Evolutionary conservation across 192 early-diverging fungal species (phyloP).

Genomic region (Entophlyctis luteolus): DNA sequence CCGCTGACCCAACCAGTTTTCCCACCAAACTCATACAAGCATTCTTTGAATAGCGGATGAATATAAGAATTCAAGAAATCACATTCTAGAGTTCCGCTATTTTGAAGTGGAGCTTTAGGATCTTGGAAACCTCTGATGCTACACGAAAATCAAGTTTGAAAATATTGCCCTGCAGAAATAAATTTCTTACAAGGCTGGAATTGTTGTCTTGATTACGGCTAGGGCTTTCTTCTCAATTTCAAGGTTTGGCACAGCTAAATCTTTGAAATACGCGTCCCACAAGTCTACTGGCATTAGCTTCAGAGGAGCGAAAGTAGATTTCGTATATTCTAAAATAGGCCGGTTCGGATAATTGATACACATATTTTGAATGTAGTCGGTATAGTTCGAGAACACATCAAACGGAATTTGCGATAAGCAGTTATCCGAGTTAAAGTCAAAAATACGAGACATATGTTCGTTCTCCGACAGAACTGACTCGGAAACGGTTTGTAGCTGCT

Average conservation of each 20-base stretch:
- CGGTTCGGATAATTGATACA: not conserved
- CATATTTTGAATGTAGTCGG: not conserved
- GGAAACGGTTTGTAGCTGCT: not conserved
- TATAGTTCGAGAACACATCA: not conserved
- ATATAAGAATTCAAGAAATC: not conserved
- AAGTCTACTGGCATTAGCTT: not conserved
- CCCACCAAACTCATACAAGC: not conserved
- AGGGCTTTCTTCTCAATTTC: not conserved
- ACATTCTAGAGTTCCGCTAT: not conserved
- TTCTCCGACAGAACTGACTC: not conserved
- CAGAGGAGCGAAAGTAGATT: not conserved
- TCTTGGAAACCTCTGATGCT: not conserved
- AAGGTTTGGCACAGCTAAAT: not conserved
- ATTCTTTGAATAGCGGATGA: not conserved
- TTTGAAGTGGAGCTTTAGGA: not conserved
- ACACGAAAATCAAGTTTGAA: not conserved
- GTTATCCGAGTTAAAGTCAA: not conserved
- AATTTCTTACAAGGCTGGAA: not conserved
- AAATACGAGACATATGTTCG: not conserved
- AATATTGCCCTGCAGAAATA: not conserved
- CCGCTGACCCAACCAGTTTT: not conserved
- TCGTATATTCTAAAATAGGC: not conserved
- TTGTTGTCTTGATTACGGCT: not conserved
- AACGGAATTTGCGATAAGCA: not conserved
- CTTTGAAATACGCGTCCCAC: not conserved